A percentile compares a stretch with the other conserved stretches of the same genome.
Conservation (phyloP, 2,329 filamentous ascomycete genomes). For the Cladophialophora immunda region DNA sequence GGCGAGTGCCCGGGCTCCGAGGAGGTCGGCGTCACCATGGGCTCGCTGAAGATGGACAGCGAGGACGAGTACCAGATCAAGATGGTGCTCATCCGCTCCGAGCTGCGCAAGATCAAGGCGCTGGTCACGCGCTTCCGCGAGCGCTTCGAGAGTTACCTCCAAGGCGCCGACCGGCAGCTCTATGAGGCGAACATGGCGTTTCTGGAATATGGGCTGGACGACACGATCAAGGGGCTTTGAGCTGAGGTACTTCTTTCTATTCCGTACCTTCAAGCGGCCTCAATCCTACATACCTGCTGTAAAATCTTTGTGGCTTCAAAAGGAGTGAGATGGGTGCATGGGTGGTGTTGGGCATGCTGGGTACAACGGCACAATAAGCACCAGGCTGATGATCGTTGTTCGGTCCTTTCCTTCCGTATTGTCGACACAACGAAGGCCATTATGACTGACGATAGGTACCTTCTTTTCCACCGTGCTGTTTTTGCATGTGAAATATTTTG, state of each 20-base stretch:
- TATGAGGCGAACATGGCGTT: slow-evolving; percentile 13
- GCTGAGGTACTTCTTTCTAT: not conserved
- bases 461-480: not conserved
- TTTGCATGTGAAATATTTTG: not conserved
- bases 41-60: slow-evolving; percentile 10
- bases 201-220: slow-evolving; percentile 8
- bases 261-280: not conserved
- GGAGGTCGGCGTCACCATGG: slow-evolving; percentile 8
- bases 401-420: not conserved
- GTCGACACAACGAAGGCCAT: not conserved
- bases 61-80: slow-evolving; percentile 18
- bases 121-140: slow-evolving; percentile 3
- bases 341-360: not conserved
- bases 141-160: not conserved
- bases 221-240: slow-evolving; percentile 13
- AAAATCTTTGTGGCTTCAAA: not conserved
- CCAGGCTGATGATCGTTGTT: not conserved
- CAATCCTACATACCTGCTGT: too few species aligned
- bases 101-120: slow-evolving; percentile 12
- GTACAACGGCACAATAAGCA: not conserved
- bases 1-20: not conserved
- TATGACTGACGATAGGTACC: not conserved
- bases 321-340: not conserved
- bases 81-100: slow-evolving; percentile 12
- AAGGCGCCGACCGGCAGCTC: slow-evolving; percentile 3